Percentiles rank a stretch among this genome's conserved stretches.
Evolutionary conservation across 2,329 filamentous ascomycete species (phyloP).

Genomic region (Pleoardoris graminearum): DNA sequence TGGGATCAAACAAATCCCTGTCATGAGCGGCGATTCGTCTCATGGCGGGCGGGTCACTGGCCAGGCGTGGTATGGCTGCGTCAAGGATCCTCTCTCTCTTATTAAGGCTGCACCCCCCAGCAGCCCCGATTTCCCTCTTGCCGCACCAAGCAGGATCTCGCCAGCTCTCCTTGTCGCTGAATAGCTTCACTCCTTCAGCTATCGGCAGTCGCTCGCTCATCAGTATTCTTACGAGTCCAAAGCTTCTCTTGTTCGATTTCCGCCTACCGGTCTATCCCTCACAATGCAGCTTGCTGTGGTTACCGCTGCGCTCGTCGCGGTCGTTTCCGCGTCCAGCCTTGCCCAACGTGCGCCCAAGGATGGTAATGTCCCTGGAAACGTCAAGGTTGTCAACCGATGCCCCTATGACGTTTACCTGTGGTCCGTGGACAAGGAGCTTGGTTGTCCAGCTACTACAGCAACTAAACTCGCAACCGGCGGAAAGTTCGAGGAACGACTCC

Average conservation of each 20-base stretch:
- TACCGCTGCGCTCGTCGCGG: slow-evolving; percentile 37
- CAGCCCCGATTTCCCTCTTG: slow-evolving; percentile 26
- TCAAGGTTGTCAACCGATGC: slow-evolving; percentile 46
- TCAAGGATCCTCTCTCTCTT: slow-evolving; percentile 35
- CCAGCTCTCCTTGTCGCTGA: slow-evolving; percentile 44
- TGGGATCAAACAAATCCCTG: slow-evolving; percentile 36
- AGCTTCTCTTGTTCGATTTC: slow-evolving; percentile 16
- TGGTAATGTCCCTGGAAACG: slow-evolving; percentile 24
- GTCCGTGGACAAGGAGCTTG: slow-evolving; percentile 39
- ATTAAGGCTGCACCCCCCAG: slow-evolving; percentile 44
- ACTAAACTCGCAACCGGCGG: slow-evolving; percentile 34
- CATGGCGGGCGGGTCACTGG: slow-evolving; percentile 32
- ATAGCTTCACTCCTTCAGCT: slow-evolving; percentile 48
- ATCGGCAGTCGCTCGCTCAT: slow-evolving; percentile 44
- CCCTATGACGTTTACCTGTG: slow-evolving; percentile 43
- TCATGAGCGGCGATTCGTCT: slow-evolving; percentile 41
- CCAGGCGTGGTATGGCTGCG: slow-evolving; percentile 32
- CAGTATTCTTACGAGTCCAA: slow-evolving; percentile 25
- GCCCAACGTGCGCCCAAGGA: slow-evolving; percentile 10
- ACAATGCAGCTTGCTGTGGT: slow-evolving; percentile 42
- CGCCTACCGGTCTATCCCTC: slow-evolving; percentile 13
- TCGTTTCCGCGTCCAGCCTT: slow-evolving; percentile 24
- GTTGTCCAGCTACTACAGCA: slow-evolving; percentile 27
- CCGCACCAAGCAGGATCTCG: slow-evolving; percentile 45
- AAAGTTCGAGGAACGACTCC: slow-evolving; percentile 40